phyloP scores from a whole-genome alignment of 2,329 filamentous ascomycete species.

The Sporothrix dimorphospora region DNA sequence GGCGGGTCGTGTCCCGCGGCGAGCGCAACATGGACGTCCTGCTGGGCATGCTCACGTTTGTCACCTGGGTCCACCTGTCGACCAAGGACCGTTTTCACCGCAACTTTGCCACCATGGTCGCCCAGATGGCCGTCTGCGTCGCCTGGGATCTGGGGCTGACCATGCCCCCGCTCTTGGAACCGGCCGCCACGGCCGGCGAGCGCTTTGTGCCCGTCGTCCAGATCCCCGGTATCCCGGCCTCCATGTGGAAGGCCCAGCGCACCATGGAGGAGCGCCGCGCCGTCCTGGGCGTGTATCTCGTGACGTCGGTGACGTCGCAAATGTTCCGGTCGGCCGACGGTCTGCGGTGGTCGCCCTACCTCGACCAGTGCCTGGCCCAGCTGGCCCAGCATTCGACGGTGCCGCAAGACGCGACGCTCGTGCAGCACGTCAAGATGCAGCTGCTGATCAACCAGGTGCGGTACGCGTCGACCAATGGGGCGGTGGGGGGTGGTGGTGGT shows the following conservation, averaged over 20 bases:
- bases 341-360: constrained; percentile 60
- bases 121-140: constrained; percentile 48
- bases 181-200: background rate
- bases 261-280: constrained; percentile 55
- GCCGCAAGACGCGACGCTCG: constrained; percentile 54
- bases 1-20: constrained; percentile 53
- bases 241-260: constrained; percentile 38
- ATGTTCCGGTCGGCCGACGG: constrained; percentile 52
- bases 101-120: constrained; percentile 47
- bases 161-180: constrained; percentile 30
- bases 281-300: constrained; percentile 50
- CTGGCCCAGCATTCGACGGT: constrained; percentile 52
- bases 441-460: constrained; percentile 44
- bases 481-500: background rate
- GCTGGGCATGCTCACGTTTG: constrained; percentile 51
- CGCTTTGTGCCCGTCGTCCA: constrained; percentile 17
- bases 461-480: constrained; percentile 9
- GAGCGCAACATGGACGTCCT: constrained; percentile 54
- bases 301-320: constrained; percentile 40
- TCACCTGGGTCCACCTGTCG: constrained; percentile 45
- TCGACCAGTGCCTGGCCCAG: constrained; percentile 58
- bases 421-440: constrained; percentile 47
- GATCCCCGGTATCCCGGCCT: constrained; percentile 20
- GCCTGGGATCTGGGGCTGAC: constrained; percentile 52
- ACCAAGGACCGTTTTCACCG: background rate